Conservation (phyloP, 257 asterid species). For the Nicotiana noctiflora region DNA sequence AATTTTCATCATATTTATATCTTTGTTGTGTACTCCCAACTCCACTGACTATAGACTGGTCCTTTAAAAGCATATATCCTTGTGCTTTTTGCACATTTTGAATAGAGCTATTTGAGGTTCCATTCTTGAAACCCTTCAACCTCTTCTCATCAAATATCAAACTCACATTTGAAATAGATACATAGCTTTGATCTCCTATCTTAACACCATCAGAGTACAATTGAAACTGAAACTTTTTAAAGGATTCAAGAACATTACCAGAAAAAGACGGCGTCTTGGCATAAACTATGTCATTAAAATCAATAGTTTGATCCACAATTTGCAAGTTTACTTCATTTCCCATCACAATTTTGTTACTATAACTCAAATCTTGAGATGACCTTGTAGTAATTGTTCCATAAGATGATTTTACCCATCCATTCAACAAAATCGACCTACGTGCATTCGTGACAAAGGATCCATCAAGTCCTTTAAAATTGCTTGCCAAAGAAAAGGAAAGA, state of each 20-base stretch:
- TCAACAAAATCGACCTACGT: conserved; percentile 37
- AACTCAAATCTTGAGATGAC: conserved; percentile 31
- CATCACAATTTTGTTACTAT: conserved; percentile 44
- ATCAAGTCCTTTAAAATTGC: conserved; percentile 49
- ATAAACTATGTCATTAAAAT: conserved; percentile 30
- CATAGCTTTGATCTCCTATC: conserved; percentile 36
- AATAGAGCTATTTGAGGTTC: conserved; percentile 25
- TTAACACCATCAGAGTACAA: conserved; percentile 31
- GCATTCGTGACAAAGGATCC: conserved; percentile 45
- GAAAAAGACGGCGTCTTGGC: conserved; percentile 21
- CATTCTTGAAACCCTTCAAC: conserved; percentile 19
- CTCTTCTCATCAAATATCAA: conserved; percentile 43
- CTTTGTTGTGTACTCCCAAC: conserved; percentile 57
- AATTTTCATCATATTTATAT: conserved; percentile 26
- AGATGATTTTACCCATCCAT: conserved; percentile 61
- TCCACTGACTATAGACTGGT: conserved; percentile 39
- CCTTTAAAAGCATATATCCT: conserved; percentile 49
- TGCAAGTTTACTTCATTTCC: conserved; percentile 56
- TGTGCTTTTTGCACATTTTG: conserved; percentile 51
- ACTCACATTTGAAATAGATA: conserved; percentile 46
- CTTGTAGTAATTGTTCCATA: conserved; percentile 39
- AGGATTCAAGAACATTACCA: conserved; percentile 12
- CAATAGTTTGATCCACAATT: conserved; percentile 47
- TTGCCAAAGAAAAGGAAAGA: conserved; percentile 16
- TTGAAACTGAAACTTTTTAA: conserved; percentile 31